Base-by-base conservation (phyloP, 1,139 yeast genomes). In the Hyphopichia fennica region DNA sequence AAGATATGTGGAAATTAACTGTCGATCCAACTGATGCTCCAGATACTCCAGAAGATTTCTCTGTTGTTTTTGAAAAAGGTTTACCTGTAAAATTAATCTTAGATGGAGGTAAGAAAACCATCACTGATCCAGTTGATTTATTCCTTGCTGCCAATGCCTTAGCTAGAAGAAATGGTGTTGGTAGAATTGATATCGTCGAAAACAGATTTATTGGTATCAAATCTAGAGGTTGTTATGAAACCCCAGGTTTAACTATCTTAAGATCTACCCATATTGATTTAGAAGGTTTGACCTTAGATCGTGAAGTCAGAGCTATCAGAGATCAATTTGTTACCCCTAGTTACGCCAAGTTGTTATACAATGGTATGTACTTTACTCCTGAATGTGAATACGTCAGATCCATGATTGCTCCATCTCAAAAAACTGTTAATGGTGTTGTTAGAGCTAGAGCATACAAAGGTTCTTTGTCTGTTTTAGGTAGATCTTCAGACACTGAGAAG, bases 1-100 rank as follows among this genome's bases (percentile, higher is more conserved):
- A 89, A 77, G 99, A 93, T 69, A 93, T 93, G 99, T 93, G 99
- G 99, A 93, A 93, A 75, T 82, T 93, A 66, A 93, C 96, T 41
- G 90, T 87, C 47, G 99, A 91, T 69, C 98, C 99, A 58, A 67
- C 76, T 42, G 96, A 93, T 62, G 98, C 99, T 43, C 99, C 99
- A 59, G 82, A 88, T 48, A 74, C 75, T 42, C 98, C 98, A 58
- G 98, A 93, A 76, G 85, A 84, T 62, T 83, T 93, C 68, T 72
- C 87, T 25, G 82, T 93, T 49, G 84, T 79, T 48, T 93, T 89
- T 63, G 83, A 81, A 58, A 77, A 87, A 72, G 99, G 99, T 69
- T 69, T 87, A 52, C 99, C 99, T 45, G 79, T 76, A 49, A 90
- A 89, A 74, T 77, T 93, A 60, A 70, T 82, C 39, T 81, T 87